Base-by-base conservation (phyloP, 2,329 filamentous ascomycete species). In the Cladosporium sp. region DNA sequence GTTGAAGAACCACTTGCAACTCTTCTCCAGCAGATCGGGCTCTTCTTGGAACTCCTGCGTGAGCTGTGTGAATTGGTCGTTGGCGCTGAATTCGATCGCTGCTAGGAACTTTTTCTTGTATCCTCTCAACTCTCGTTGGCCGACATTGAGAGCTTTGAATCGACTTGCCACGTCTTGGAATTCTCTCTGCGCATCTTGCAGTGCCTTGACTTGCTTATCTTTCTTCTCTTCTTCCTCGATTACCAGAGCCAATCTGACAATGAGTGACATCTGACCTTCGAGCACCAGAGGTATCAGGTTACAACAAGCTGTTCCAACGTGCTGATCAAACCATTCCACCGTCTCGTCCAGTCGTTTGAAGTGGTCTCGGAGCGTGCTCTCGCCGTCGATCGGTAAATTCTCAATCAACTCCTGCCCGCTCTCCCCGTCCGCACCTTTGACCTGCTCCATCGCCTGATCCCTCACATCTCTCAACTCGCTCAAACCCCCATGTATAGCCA, bases 191-290 rank as follows among this genome's bases (percentile, higher is more conserved):
- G 95, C 96, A 73, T 98, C 94, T 76, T 97, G 93, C 68, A 99
- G 82, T 2, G 95, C 95, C 74, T 91, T 85, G 28, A 97, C 92
- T 70, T 93, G 91, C 78, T 92, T 91, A 77, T 99, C 95, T 74
- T 93, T 97, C 83, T 93, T 95, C 82, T 99, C 95, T 78, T 99
- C 95, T 34, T 93, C 93, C 76, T 96, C 91, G 68, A 99, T 93
- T 64, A 99, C 89, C 67, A 98, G 85, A 11, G 94, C 95, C 68
- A 99, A 86, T 53, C 95, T 88, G 56, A 98, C 95, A 14, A 99
- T 91, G 74, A 98, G 85, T 39, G 92, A 90, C 70, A 91, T 90
- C 75, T 97, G 97, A 67, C 93, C 93, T 48, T 89, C 86, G 72
- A 95, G 89, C 26, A 99, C 89, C 39, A 98, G 83, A 68, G 89